Conservation (phyloP, 805 yeast species). For the Millerozyma miso region DNA sequence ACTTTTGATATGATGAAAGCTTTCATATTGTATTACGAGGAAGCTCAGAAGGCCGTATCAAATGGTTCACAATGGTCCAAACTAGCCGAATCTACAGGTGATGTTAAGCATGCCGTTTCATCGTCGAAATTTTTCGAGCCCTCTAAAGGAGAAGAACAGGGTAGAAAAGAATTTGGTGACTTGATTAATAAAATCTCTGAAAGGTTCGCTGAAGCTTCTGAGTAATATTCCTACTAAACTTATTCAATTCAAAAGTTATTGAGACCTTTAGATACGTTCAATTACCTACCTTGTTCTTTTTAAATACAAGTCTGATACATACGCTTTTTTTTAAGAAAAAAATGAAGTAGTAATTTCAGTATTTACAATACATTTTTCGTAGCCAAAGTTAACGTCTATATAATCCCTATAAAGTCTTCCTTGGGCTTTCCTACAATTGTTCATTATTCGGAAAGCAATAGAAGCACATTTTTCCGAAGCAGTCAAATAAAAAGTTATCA, state of each 20-base stretch:
- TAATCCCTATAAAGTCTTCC: not conserved
- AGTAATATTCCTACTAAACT: constrained; percentile 38
- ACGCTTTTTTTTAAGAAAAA: not conserved
- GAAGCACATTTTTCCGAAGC: constrained; percentile 10
- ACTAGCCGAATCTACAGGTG: constrained; percentile 82
- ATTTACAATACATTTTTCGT: not conserved
- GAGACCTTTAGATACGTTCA: not conserved
- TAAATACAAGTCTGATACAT: not conserved
- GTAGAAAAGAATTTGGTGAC: constrained; percentile 70
- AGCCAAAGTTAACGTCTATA: not conserved
- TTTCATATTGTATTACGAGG: constrained; percentile 86
- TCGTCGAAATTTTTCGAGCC: constrained; percentile 97
- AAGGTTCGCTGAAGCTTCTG: constrained; percentile 92
- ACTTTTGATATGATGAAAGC: constrained; percentile 97
- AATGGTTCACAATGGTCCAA: constrained; percentile 94
- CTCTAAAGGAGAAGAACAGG: constrained; percentile 78
- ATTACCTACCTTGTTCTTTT: not conserved
- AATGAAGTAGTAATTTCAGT: not conserved
- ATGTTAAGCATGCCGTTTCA: constrained; percentile 89
- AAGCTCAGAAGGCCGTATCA: constrained; percentile 95
- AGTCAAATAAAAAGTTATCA: constrained; percentile 15
- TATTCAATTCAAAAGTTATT: constrained; percentile 1
- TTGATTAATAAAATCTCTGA: constrained; percentile 75
- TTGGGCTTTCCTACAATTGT: not conserved
- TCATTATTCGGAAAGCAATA: constrained; percentile 2